Evolutionary conservation across 305 asterid species (phyloP).

Genomic region (Fraxinus platypoda): DNA sequence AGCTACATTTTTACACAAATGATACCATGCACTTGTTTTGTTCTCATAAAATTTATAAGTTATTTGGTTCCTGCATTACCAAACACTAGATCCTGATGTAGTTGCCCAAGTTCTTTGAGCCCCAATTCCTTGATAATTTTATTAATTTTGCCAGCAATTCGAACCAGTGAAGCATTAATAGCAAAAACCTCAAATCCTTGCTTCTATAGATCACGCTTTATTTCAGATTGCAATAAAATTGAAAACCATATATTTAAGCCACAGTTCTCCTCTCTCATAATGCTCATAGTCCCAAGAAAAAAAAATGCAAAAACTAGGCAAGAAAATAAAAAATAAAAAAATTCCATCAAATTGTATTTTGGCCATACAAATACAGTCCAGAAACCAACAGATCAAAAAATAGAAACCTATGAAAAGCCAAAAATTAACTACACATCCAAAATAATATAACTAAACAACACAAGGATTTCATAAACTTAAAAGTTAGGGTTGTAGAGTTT

Average conservation of each 20-base stretch:
- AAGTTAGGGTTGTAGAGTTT: neutral
- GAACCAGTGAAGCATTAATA: slow-evolving; percentile 18
- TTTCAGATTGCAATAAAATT: too few species aligned
- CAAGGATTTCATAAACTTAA: slow-evolving; percentile 1
- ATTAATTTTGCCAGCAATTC: slow-evolving; percentile 92
- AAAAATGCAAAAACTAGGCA: too few species aligned
- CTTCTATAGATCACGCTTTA: neutral
- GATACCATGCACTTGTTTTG: slow-evolving; percentile 50
- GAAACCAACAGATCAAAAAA: too few species aligned
- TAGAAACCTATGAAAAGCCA: too few species aligned
- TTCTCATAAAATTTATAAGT: slow-evolving; percentile 74
- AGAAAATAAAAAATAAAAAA: too few species aligned
- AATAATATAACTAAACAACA: neutral
- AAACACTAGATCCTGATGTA: slow-evolving; percentile 95
- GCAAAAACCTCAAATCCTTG: neutral
- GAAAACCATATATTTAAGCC: too few species aligned
- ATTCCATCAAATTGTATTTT: too few species aligned
- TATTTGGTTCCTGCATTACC: slow-evolving; percentile 98
- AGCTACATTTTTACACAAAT: slow-evolving; percentile 8
- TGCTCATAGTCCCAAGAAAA: too few species aligned
- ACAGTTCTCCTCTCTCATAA: too few species aligned
- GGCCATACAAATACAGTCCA: too few species aligned
- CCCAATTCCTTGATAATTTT: slow-evolving; percentile 70
- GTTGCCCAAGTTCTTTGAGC: slow-evolving; percentile 87
- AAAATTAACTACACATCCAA: too few species aligned